Base-by-base conservation (phyloP, 352 stramenopile species). In the Plasmopara muralis region DNA sequence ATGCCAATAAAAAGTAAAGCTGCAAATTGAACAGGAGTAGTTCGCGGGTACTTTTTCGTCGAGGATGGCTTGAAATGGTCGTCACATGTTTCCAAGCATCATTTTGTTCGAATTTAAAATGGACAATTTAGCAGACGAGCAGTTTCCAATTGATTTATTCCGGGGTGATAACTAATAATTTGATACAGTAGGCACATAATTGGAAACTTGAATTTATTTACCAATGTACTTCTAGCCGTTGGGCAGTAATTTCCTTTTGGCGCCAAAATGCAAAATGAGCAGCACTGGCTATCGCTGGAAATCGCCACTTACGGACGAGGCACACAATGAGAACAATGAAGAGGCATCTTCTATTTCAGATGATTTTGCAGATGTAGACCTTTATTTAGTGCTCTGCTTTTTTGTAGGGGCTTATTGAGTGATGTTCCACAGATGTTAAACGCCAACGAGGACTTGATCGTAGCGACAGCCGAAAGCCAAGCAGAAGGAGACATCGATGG, bases 391-490 rank as follows among this genome's bases (percentile, higher is more conserved):
- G 41, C 5, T 44, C 13, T 49, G 29, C n/a, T 12, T 20, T 16
- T 35, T 31, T 61, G 16, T 50, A 20, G 9, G 5, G 10, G 31
- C 28, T 38, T 47, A 52, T 34, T 31, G 30, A 2, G 44, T 20
- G 41, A 28, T 60, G 38, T 41, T 15, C 4, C 33, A 39, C 48
- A 91, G 80, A 89, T 89, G 78, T 63, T 91, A 33, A 66, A 56
- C 8, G 63, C 77, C 38, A 91, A 91, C 46, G 77, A 91, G 51
- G 80, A 91, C 62, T 66, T 91, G 56, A 66, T 89, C 30, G 53
- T 63, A 15, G 76, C 72, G 7, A 62, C 71, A 14, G 77, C 76
- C 18, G 74, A 86, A 42, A 82, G 77, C 34, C 77, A 91, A 59
- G 52, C 66, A 8, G 70, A 83, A n/a, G 57, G 59, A 37, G 69